Conservation (phyloP, 495 filamentous ascomycete genomes). For the Symbiotaphrina buchneri region DNA sequence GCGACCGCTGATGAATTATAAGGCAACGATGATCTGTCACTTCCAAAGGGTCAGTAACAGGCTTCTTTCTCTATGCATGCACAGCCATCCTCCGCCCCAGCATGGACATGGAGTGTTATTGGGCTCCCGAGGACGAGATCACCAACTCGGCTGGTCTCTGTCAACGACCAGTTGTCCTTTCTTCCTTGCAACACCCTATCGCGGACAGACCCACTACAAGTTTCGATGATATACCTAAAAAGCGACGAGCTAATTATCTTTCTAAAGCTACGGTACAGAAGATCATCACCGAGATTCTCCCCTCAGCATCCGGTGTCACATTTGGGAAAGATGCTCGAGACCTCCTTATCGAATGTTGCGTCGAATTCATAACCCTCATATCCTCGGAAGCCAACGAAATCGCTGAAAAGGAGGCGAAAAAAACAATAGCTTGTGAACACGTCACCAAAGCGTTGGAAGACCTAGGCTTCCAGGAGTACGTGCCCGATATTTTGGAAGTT, state of each 20-base stretch:
- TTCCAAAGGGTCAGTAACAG: conserved; percentile 66
- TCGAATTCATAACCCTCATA: conserved; percentile 95
- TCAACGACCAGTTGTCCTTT: too few species aligned
- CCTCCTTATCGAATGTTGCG: conserved; percentile 92
- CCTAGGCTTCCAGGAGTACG: conserved; percentile 79
- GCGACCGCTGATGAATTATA: conserved; percentile 1
- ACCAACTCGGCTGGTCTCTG: too few species aligned
- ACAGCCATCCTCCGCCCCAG: too few species aligned
- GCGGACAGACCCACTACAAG: too few species aligned
- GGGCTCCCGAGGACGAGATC: neutral
- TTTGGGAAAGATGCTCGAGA: conserved; percentile 92
- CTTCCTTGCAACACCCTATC: too few species aligned
- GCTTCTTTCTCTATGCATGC: too few species aligned
- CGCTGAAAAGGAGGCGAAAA: conserved; percentile 92
- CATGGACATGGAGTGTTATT: too few species aligned
- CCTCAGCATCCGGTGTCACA: conserved; percentile 37
- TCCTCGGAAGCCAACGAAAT: conserved; percentile 97
- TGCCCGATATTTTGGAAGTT: conserved; percentile 64
- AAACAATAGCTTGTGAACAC: conserved; percentile 93
- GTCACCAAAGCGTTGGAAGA: conserved; percentile 80
- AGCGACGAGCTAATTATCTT: conserved; percentile 1
- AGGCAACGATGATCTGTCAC: conserved; percentile 82
- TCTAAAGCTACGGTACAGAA: conserved; percentile 80
- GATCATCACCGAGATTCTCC: conserved; percentile 86
- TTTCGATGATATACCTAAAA: neutral